Evolutionary conservation across 805 yeast species (phyloP), one percentile per base, ranked within the genome.

Genomic region (Saccharomycopsis fodiens): DNA sequence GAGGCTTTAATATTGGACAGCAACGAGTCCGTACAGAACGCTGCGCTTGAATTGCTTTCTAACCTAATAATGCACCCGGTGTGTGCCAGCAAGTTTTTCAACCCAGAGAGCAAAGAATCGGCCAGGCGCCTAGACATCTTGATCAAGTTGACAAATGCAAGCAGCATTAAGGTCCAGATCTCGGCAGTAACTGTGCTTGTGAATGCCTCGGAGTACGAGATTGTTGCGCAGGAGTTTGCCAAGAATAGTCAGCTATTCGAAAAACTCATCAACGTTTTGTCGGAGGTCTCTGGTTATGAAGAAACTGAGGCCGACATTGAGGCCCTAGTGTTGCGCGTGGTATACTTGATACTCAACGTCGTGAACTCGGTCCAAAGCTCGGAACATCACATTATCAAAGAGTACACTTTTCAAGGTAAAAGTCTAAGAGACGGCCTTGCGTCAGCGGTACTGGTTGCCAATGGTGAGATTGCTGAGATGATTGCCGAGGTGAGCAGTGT

Each of bases 41-140:
- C 74, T 1, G 48, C 71, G 1, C 64, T 79, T 63, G 79, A 76
- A 50, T 59, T 74, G 36, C 52, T 76, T 4, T 65, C 73, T 10
- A 76, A 76, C 54, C 54, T 77, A 30, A 64, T 71, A 2, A 50
- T 57, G 10, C 51, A 57, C 12, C 70, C 70, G 1, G 20, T 54
- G 4, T 61, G 68, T 32, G 40, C 54, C 2, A 42, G 30, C 27
- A 45, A 45, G 32, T 45, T 48, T 41, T 51, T 51, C 34, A 68
- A 70, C 47, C 37, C 58, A 8, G 67, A 60, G 8, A 48, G 40
- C 10, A 20, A 32, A 22, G 46, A 38, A 2, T 21, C 50, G 3
- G 15, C 4, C 1, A 41, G 41, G 6, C 43, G 52, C 41, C 57
- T 61, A 20, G 57, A 55, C 25, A 53, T 54, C 16, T 32, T 47